A percentile compares a stretch with the other conserved stretches of the same genome.
Evolutionary conservation across 768 basidiomycete species (phyloP).

Genomic region (Dictyophora rubrovolvata): DNA sequence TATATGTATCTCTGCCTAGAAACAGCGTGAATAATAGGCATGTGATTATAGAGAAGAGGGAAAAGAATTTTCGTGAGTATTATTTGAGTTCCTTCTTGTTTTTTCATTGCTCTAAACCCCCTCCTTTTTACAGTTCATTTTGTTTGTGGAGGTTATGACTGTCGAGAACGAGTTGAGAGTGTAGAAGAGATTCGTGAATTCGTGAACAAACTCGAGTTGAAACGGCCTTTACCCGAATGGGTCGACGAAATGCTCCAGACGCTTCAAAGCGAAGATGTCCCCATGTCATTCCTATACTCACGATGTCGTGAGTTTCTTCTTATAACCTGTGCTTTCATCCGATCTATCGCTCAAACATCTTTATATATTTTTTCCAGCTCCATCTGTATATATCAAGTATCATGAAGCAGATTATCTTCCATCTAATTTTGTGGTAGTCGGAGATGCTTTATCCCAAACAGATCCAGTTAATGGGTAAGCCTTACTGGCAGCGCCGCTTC

Average conservation of each 20-base stretch:
- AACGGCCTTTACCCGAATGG: background rate
- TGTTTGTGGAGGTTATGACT: background rate
- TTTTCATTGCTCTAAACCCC: background rate
- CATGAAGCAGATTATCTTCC: background rate
- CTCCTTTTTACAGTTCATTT: background rate
- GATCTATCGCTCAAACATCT: background rate
- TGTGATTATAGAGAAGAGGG: background rate
- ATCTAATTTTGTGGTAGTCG: constrained; percentile 8
- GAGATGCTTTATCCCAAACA: constrained; percentile 2
- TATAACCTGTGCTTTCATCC: background rate
- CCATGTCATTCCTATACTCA: background rate
- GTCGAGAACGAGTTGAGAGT: background rate
- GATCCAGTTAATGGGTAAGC: constrained; percentile 7
- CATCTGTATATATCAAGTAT: constrained; percentile 2
- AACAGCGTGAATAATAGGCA: background rate
- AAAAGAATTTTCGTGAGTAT: background rate
- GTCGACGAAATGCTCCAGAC: background rate
- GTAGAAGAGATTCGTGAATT: background rate
- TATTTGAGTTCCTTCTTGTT: background rate
- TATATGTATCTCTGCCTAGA: background rate
- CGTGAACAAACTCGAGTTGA: background rate
- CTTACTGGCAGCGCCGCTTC: background rate
- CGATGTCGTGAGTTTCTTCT: constrained; percentile 3
- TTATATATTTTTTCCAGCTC: no score
- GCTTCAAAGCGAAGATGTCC: background rate